phyloP scores from a whole-genome alignment of 2,329 filamentous ascomycete genomes.

The Coniella vitis region DNA sequence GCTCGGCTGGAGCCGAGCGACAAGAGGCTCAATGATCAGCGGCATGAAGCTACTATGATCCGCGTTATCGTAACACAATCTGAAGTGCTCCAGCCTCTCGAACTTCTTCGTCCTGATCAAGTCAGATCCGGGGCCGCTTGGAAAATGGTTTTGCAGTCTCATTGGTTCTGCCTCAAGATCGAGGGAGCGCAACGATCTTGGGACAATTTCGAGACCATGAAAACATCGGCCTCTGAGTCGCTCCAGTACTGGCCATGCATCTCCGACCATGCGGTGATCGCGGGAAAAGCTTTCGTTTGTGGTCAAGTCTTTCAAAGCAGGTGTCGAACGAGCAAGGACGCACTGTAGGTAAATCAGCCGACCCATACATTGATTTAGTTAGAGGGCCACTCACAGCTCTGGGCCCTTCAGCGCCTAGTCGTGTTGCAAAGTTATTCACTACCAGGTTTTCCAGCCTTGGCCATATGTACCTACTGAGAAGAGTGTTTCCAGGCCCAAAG shows the following conservation, averaged over 20 bases:
- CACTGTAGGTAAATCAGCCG: neutral
- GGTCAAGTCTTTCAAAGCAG: slow-evolving; percentile 3
- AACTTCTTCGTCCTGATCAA: neutral
- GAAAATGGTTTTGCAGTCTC: neutral
- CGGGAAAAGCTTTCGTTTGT: neutral
- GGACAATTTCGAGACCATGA: neutral
- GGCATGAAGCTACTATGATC: neutral
- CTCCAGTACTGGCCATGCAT: neutral
- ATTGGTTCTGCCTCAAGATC: neutral
- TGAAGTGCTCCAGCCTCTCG: slow-evolving; percentile 7
- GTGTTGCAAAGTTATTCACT: neutral
- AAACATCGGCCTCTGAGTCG: neutral
- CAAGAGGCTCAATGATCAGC: neutral
- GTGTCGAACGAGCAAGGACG: neutral
- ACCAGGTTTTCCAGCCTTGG: slow-evolving; percentile 5
- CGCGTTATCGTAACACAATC: neutral
- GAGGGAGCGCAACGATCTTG: neutral
- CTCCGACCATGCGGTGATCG: too few relatives aligned
- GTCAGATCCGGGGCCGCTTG: neutral
- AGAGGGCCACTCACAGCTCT: too few relatives aligned
- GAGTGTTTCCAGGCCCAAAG: accelerated
- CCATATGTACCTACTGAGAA: neutral
- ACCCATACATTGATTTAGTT: too few relatives aligned
- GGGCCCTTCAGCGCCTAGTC: too few relatives aligned
- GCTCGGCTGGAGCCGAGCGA: slow-evolving; percentile 1